Percentiles rank a stretch among this genome's conserved stretches.
Evolutionary conservation across 192 early-diverging fungal species (phyloP).

Genomic region (Thoreauomyces humboldtii): DNA sequence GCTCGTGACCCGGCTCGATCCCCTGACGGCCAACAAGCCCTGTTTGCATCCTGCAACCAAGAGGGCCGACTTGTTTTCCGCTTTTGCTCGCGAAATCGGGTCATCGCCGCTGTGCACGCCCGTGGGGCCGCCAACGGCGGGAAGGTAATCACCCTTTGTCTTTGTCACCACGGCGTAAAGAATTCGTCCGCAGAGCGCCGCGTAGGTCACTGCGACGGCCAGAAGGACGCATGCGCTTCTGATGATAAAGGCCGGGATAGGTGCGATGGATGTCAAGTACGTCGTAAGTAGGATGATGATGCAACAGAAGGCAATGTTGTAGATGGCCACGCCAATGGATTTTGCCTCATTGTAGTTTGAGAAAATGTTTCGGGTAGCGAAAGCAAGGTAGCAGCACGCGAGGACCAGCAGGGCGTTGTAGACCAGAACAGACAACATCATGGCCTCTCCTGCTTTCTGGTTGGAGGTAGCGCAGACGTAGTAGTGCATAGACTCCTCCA

Average conservation of each 20-base stretch:
- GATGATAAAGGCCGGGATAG: conserved; percentile 1
- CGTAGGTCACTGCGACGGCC: conserved; percentile 3
- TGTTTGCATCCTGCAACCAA: neutral
- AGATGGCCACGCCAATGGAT: conserved; percentile 30
- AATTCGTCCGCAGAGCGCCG: conserved; percentile 5
- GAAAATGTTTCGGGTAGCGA: conserved; percentile 28
- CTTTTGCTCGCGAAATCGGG: neutral
- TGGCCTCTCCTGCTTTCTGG: neutral
- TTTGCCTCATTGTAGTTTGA: conserved; percentile 34
- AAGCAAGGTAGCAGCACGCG: conserved; percentile 21
- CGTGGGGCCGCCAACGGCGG: neutral
- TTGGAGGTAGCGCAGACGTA: conserved; percentile 1
- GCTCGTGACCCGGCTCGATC: neutral
- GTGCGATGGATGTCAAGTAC: neutral
- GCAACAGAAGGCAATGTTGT: conserved; percentile 27
- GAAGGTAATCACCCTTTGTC: neutral
- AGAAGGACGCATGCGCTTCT: conserved; percentile 12
- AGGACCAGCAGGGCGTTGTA: conserved; percentile 22
- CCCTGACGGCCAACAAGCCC: neutral
- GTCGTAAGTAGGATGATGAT: conserved; percentile 10
- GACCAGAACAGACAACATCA: neutral
- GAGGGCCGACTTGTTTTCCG: neutral
- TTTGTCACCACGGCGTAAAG: neutral
- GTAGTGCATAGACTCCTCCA: neutral
- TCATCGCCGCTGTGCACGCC: neutral